Evolutionary conservation across 2,329 filamentous ascomycete genomes (phyloP).

Genomic region (Fusarium kyushuense): DNA sequence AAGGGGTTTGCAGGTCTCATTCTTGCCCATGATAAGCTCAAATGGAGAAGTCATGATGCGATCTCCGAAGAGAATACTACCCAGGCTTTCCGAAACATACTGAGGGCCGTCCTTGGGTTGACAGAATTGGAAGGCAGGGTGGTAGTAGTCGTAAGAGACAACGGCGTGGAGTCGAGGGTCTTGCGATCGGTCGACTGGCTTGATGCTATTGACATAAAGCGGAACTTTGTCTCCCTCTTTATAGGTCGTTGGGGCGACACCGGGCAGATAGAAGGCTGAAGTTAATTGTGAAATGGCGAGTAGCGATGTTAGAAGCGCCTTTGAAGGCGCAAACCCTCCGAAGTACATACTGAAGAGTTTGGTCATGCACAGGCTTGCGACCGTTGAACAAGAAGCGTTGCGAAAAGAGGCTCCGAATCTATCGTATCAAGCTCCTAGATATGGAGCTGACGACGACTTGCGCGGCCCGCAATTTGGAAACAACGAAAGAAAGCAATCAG

Average conservation of each 20-base stretch:
- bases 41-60: constrained; percentile 97
- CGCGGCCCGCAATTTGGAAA: constrained; percentile 32
- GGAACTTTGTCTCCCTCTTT: constrained; percentile 82
- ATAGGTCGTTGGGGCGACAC: constrained; percentile 95
- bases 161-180: constrained; percentile 91
- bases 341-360: constrained; percentile 58
- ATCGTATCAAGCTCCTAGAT: constrained; percentile 15
- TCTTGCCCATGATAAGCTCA: constrained; percentile 84
- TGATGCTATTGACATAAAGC: constrained; percentile 92
- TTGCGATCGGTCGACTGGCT: constrained; percentile 80
- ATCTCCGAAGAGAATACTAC: constrained; percentile 97
- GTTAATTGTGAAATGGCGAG: constrained; percentile 65
- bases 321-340: constrained; percentile 59
- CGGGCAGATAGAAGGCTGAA: constrained; percentile 93
- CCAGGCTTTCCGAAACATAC: constrained; percentile 82
- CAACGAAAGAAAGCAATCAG: not conserved
- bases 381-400: constrained; percentile 21
- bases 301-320: constrained; percentile 63
- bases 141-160: constrained; percentile 96
- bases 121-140: constrained; percentile 89
- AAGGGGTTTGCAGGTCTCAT: constrained; percentile 87
- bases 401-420: constrained; percentile 31
- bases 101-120: constrained; percentile 80
- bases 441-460: constrained; percentile 44
- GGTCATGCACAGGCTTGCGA: constrained; percentile 46